Conservation (phyloP, 192 early-diverging fungal species). For the Chytriomyces sp. region DNA sequence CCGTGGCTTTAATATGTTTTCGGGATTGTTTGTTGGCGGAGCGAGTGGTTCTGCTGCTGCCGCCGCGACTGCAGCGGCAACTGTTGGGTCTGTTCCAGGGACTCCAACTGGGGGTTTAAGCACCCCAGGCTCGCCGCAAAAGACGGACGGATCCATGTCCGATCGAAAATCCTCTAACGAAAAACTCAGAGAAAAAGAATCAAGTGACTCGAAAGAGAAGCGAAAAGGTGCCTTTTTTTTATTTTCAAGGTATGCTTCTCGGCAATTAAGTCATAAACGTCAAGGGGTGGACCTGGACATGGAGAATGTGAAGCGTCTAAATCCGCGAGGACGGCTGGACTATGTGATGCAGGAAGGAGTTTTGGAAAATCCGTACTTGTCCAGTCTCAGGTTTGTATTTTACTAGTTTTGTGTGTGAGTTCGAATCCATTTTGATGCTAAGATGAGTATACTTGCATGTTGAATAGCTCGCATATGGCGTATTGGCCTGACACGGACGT, state of each 20-base stretch:
- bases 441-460: neutral
- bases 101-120: neutral
- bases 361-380: slow-evolving; percentile 73
- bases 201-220: slow-evolving; percentile 4
- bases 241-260: neutral
- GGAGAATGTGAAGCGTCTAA: slow-evolving; percentile 48
- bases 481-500: slow-evolving; percentile 73
- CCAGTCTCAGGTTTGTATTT: slow-evolving; percentile 50
- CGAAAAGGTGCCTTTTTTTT: neutral
- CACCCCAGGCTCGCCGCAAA: neutral
- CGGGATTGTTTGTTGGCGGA: slow-evolving; percentile 18
- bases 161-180: neutral
- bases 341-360: slow-evolving; percentile 70
- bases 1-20: slow-evolving; percentile 67
- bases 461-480: slow-evolving; percentile 58
- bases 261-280: neutral
- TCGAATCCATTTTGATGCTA: neutral
- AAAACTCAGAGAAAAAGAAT: neutral
- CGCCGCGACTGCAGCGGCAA: neutral
- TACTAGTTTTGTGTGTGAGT: neutral
- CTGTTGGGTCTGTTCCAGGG: neutral
- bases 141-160: neutral
- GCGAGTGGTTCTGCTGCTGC: neutral
- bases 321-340: slow-evolving; percentile 66
- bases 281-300: slow-evolving; percentile 1